phyloP scores from a whole-genome alignment of 345 rosid genomes.

The Populus davidiana region DNA sequence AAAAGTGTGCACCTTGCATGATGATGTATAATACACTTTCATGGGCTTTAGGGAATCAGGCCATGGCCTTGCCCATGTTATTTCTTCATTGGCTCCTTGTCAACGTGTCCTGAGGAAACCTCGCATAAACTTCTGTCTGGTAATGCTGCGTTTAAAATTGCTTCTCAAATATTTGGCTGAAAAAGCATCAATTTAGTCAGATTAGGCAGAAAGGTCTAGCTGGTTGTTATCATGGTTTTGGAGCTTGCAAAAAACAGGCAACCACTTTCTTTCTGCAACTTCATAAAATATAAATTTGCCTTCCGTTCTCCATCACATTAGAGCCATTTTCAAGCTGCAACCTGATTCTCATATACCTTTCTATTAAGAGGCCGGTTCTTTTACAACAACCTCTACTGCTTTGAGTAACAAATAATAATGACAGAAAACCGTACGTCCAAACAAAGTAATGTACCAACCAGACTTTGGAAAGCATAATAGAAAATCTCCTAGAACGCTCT shows the following conservation, averaged over 20 bases:
- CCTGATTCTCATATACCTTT: no score
- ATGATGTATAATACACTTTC: background rate
- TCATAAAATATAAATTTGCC: no score
- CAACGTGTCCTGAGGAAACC: background rate
- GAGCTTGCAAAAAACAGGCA: background rate
- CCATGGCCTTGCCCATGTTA: background rate
- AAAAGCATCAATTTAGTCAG: background rate
- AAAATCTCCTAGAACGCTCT: slow-evolving; percentile 6
- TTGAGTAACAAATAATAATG: background rate
- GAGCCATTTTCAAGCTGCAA: no score
- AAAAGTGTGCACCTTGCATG: background rate
- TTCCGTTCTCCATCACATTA: no score
- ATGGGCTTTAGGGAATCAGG: no score
- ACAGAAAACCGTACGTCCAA: background rate
- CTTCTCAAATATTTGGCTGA: no score
- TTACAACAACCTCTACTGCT: background rate
- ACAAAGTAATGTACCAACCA: background rate
- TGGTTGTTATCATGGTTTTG: no score
- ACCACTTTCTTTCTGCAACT: background rate
- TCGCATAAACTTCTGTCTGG: no score
- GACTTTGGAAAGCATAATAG: background rate
- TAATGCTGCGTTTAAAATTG: no score
- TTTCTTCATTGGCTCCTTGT: background rate
- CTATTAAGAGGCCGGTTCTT: no score
- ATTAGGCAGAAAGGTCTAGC: background rate